Evolutionary conservation across 2,329 filamentous ascomycete genomes (phyloP).

Genomic region (Torrubiella hemipterigena): DNA sequence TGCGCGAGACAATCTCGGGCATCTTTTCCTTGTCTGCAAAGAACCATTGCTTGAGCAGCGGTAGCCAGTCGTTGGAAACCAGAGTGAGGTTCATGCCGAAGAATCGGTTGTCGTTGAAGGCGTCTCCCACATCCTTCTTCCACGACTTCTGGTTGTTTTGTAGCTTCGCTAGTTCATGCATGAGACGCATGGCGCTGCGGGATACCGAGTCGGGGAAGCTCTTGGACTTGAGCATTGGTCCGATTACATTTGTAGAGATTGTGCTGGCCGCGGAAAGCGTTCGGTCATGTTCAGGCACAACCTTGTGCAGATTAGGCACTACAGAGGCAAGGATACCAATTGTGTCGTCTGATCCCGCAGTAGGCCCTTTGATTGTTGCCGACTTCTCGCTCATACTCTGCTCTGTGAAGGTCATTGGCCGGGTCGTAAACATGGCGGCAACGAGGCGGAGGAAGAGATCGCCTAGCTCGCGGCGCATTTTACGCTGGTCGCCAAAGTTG

Average conservation of each 20-base stretch:
- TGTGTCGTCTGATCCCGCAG: slow-evolving; percentile 57
- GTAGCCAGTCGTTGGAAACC: slow-evolving; percentile 66
- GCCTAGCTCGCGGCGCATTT: slow-evolving; percentile 81
- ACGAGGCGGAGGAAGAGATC: slow-evolving; percentile 82
- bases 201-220: slow-evolving; percentile 78
- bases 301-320: slow-evolving; percentile 67
- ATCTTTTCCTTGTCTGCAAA: slow-evolving; percentile 81
- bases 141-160: slow-evolving; percentile 76
- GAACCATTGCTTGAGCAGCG: slow-evolving; percentile 72
- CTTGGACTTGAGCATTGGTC: slow-evolving; percentile 71
- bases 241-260: slow-evolving; percentile 75
- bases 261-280: slow-evolving; percentile 65
- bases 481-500: slow-evolving; percentile 87
- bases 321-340: slow-evolving; percentile 68
- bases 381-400: slow-evolving; percentile 22
- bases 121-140: slow-evolving; percentile 86
- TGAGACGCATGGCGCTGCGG: slow-evolving; percentile 54
- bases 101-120: slow-evolving; percentile 81
- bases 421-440: slow-evolving; percentile 87
- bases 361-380: slow-evolving; percentile 22
- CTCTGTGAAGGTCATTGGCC: slow-evolving; percentile 62
- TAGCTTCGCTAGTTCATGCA: slow-evolving; percentile 67
- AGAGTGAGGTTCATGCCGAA: slow-evolving; percentile 59
- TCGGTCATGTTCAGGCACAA: slow-evolving; percentile 77
- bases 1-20: slow-evolving; percentile 64